Conservation (phyloP, 441 rosid genomes). For the Hura crepitans region DNA sequence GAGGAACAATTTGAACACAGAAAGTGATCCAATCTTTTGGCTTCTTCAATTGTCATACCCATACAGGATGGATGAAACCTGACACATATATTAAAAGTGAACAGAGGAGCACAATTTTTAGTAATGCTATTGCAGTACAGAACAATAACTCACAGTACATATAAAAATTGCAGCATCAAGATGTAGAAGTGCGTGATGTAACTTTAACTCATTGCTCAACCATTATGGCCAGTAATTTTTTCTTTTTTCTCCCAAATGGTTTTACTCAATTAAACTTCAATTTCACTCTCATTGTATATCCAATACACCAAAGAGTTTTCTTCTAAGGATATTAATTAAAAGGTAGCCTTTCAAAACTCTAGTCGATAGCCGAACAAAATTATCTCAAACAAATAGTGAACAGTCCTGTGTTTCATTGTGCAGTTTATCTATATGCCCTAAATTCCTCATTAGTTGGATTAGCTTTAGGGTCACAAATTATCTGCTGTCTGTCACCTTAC, state of each 20-base stretch:
- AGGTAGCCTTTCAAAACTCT: neutral
- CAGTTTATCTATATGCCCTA: neutral
- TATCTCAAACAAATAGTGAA: neutral
- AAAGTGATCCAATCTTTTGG: conserved; percentile 74
- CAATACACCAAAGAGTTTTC: neutral
- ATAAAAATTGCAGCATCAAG: neutral
- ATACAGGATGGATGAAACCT: conserved; percentile 65
- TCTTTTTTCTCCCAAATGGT: neutral
- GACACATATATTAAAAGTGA: conserved; percentile 5
- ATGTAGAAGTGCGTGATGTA: neutral
- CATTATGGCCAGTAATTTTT: neutral
- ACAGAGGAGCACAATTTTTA: conserved; percentile 11
- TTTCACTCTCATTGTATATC: neutral
- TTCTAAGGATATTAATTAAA: neutral
- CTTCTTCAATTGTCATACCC: conserved; percentile 87
- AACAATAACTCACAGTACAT: neutral
- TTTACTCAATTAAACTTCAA: neutral
- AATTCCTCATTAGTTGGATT: neutral
- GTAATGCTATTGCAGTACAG: neutral
- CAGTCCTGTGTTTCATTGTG: neutral
- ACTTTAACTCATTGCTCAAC: neutral
- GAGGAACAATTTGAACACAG: conserved; percentile 72
- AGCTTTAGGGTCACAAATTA: neutral
- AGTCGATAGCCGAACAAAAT: conserved; percentile 6
- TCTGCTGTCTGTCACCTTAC: neutral